Conservation (phyloP, 2,329 filamentous ascomycete genomes). For the Verticillium nonalfalfae region DNA sequence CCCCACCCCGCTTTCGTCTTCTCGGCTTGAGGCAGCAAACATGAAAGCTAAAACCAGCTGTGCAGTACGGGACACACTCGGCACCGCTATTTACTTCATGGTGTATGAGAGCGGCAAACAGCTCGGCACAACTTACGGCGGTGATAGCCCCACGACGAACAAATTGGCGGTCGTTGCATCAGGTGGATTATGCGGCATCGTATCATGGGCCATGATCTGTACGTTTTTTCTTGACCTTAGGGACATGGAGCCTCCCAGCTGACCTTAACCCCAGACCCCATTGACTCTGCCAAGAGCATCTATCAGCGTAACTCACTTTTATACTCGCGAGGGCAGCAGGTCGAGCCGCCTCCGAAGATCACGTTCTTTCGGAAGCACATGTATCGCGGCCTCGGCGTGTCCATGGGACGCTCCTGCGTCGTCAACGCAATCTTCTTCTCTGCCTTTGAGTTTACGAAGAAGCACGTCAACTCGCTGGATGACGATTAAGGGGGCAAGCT, state of each 20-base stretch:
- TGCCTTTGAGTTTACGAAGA: conserved; percentile 78
- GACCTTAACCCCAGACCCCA: conserved; percentile 41
- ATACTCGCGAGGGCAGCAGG: conserved; percentile 57
- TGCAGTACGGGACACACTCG: conserved; percentile 72
- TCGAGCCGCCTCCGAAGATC: conserved; percentile 64
- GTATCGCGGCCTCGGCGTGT: conserved; percentile 79
- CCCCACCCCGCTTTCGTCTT: no score
- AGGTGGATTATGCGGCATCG: conserved; percentile 74
- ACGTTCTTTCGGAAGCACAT: conserved; percentile 71
- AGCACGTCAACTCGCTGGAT: conserved; percentile 51
- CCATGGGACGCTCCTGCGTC: conserved; percentile 74
- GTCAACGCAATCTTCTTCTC: conserved; percentile 90
- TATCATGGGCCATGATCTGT: conserved; percentile 77
- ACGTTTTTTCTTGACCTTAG: conserved; percentile 24
- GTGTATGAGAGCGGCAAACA: conserved; percentile 87
- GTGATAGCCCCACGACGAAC: conserved; percentile 67
- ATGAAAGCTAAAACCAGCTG: no score
- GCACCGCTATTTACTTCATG: conserved; percentile 81
- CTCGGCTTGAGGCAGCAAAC: no score
- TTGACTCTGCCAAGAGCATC: conserved; percentile 79
- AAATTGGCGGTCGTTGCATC: conserved; percentile 73
- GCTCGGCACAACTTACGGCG: conserved; percentile 65
- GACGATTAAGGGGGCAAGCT: conserved; percentile 22
- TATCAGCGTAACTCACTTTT: conserved; percentile 78
- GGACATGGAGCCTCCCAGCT: conserved; percentile 4